Conservation (phyloP, 805 yeast species). For the Candida insectalens region DNA sequence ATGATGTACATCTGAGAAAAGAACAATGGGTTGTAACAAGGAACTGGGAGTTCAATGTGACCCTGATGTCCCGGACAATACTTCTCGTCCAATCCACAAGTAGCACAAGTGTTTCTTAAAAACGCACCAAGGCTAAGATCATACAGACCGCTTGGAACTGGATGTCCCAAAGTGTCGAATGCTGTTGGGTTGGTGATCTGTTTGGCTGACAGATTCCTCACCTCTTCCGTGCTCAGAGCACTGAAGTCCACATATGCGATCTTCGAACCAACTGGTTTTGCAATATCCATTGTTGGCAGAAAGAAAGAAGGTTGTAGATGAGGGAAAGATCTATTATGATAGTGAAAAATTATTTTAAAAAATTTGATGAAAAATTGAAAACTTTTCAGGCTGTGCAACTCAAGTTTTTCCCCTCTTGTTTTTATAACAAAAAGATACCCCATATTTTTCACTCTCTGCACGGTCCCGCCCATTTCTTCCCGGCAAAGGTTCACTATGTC, state of each 20-base stretch:
- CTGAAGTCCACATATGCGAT: conserved; percentile 89
- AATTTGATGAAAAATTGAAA: too few relatives aligned
- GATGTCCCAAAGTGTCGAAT: conserved; percentile 94
- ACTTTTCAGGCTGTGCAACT: too few relatives aligned
- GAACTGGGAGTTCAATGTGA: conserved; percentile 92
- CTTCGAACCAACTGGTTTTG: conserved; percentile 93
- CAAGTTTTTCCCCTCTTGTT: too few relatives aligned
- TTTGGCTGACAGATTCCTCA: conserved; percentile 81
- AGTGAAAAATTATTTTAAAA: too few relatives aligned
- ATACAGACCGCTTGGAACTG: conserved; percentile 86
- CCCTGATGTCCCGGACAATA: conserved; percentile 98
- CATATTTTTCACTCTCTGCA: too few relatives aligned
- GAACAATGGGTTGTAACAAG: conserved; percentile 90
- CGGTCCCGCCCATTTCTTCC: too few relatives aligned
- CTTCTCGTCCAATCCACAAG: conserved; percentile 92
- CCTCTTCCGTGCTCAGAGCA: conserved; percentile 71
- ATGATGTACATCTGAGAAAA: conserved; percentile 84
- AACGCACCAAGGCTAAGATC: conserved; percentile 96
- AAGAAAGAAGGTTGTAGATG: background rate
- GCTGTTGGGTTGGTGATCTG: conserved; percentile 93
- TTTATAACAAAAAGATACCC: too few relatives aligned
- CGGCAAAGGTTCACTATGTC: conserved; percentile 1
- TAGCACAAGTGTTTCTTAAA: conserved; percentile 76
- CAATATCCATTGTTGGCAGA: conserved; percentile 66
- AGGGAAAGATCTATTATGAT: too few relatives aligned